Conservation (phyloP, 2,329 filamentous ascomycete genomes). For the Nakataea oryzae region DNA sequence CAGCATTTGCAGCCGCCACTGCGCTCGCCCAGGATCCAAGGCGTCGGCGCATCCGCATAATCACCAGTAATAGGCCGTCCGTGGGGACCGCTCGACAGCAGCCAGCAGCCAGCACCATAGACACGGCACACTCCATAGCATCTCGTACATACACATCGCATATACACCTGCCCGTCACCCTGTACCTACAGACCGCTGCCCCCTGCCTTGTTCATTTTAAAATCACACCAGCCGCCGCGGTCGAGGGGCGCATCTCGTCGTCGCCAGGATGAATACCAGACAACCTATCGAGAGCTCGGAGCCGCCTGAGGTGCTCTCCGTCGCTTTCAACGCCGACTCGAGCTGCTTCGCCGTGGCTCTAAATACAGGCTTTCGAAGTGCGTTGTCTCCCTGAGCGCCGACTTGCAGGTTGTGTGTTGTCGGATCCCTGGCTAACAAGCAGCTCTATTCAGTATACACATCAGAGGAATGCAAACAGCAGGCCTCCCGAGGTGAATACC, state of each 20-base stretch:
- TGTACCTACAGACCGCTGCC: neutral
- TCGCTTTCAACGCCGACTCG: conserved; percentile 75
- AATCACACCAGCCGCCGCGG: neutral
- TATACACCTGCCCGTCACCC: too few species aligned
- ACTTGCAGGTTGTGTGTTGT: too few species aligned
- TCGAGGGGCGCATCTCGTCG: neutral
- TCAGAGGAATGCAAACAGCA: conserved; percentile 63
- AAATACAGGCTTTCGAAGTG: conserved; percentile 10
- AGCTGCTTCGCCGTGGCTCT: conserved; percentile 73
- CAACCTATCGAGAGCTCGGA: conserved; percentile 71
- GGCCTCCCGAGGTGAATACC: conserved; percentile 24
- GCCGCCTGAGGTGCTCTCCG: conserved; percentile 67
- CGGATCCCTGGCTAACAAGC: neutral
- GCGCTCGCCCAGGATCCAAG: neutral
- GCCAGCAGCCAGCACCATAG: too few species aligned
- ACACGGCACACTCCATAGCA: neutral
- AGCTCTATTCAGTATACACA: conserved; percentile 49
- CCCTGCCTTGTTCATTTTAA: neutral
- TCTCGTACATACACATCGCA: neutral
- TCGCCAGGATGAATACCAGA: conserved; percentile 69
- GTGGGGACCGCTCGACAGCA: too few species aligned
- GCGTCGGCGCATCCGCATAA: too few species aligned
- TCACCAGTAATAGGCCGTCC: too few species aligned
- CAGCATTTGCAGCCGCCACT: neutral
- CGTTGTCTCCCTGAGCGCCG: neutral